These are phyloP conservation scores for Leccinum griseonigrum DNA, from an alignment of 1,284 basidiomycete species.

Conservation along the genomic window DNA sequence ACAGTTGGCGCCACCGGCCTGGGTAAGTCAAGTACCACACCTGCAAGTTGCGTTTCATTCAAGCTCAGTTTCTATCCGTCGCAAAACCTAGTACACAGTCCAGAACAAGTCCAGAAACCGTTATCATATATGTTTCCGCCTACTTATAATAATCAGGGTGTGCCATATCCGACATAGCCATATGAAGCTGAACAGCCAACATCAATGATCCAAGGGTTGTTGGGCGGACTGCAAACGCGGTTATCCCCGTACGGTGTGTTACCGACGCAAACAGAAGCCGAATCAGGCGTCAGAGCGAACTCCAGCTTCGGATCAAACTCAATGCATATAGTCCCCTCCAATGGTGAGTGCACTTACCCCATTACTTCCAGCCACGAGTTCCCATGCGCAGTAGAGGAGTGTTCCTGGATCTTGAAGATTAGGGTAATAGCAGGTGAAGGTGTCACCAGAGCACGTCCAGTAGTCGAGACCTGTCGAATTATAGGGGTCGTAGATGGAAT, in stretches of 20 bases:
- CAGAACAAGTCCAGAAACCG: background rate
- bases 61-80: background rate
- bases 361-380: background rate
- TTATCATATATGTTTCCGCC: background rate
- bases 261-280: slow-evolving; percentile 7
- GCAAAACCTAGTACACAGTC: background rate
- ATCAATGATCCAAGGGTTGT: slow-evolving; percentile 16
- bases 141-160: background rate
- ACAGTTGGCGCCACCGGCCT: background rate
- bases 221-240: slow-evolving; percentile 1
- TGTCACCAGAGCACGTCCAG: slow-evolving; percentile 16
- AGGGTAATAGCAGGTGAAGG: slow-evolving; percentile 15
- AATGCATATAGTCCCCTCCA: background rate
- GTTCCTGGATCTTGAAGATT: slow-evolving; percentile 14
- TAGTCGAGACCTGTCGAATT: slow-evolving; percentile 9
- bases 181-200: slow-evolving; percentile 9
- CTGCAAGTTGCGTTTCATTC: background rate
- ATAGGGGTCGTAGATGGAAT: slow-evolving; percentile 9
- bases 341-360: background rate
- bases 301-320: background rate
- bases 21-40: background rate
- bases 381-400: slow-evolving; percentile 12
- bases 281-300: slow-evolving; percentile 7
- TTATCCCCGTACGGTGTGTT: slow-evolving; percentile 11
- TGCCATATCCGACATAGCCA: slow-evolving; percentile 11